These are phyloP conservation scores for Pistacia vera DNA, from an alignment of 345 rosid species.

Conservation along the genomic window DNA sequence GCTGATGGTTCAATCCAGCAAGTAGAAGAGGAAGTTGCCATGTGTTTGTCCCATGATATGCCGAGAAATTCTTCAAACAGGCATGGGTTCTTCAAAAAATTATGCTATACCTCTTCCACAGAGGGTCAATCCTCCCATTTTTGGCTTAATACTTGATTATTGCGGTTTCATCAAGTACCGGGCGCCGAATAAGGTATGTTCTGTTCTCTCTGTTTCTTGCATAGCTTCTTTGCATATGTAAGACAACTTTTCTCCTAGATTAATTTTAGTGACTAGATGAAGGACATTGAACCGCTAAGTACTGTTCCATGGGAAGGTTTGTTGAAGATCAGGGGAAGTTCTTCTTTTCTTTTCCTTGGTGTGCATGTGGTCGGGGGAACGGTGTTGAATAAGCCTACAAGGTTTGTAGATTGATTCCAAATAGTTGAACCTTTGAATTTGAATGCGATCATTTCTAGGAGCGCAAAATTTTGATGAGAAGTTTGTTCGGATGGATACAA, in stretches of 20 bases:
- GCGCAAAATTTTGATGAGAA: constrained; percentile 63
- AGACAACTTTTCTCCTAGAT: background rate
- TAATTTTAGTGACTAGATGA: background rate
- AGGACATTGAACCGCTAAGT: background rate
- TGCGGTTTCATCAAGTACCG: constrained; percentile 72
- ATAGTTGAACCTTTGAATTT: constrained; percentile 2
- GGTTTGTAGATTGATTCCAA: constrained; percentile 4
- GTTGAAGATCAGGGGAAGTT: background rate
- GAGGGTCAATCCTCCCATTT: constrained; percentile 56
- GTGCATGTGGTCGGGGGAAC: too few relatives aligned
- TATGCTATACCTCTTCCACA: constrained; percentile 68
- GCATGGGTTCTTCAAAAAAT: constrained; percentile 68
- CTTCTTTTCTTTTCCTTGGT: background rate
- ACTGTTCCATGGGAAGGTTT: background rate
- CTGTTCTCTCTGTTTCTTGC: background rate
- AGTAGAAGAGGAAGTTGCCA: constrained; percentile 85
- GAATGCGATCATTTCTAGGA: constrained; percentile 43
- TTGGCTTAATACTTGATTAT: constrained; percentile 66
- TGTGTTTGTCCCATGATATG: constrained; percentile 79
- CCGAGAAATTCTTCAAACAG: constrained; percentile 52
- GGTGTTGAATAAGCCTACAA: background rate
- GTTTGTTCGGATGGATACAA: constrained; percentile 69
- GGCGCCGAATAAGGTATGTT: constrained; percentile 62
- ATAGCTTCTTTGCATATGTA: background rate
- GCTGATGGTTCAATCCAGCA: constrained; percentile 73